Evolutionary conservation across 495 filamentous ascomycete species (phyloP).

Genomic region (Hypoxylon fragiforme): DNA sequence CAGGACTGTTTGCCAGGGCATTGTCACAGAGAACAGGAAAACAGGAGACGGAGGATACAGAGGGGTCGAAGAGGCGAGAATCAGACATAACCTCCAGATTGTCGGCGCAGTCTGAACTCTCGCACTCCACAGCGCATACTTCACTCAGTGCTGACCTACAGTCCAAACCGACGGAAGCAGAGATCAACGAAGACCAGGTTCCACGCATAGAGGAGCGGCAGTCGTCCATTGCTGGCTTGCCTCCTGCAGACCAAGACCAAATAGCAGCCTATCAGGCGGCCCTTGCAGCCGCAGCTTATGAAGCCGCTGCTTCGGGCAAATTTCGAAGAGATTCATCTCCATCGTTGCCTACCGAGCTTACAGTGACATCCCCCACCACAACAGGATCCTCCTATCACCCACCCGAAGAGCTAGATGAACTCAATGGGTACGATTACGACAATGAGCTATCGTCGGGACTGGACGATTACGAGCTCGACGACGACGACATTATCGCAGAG

Average conservation of each 20-base stretch:
- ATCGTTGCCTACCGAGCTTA: slow-evolving; percentile 51
- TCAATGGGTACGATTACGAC: slow-evolving; percentile 57
- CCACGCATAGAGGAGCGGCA: slow-evolving; percentile 24
- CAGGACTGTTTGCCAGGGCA: slow-evolving; percentile 51
- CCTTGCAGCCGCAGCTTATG: slow-evolving; percentile 75
- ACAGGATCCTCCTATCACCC: slow-evolving; percentile 41
- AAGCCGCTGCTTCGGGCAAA: slow-evolving; percentile 69
- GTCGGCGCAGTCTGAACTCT: slow-evolving; percentile 45
- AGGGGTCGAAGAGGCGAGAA: slow-evolving; percentile 40
- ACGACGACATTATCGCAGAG: slow-evolving; percentile 89
- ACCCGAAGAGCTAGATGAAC: slow-evolving; percentile 41
- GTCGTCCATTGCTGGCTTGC: slow-evolving; percentile 17
- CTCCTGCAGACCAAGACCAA: slow-evolving; percentile 54
- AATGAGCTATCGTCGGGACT: slow-evolving; percentile 51
- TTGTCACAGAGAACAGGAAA: slow-evolving; percentile 44
- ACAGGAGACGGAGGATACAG: too few species aligned
- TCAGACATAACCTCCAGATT: slow-evolving; percentile 44
- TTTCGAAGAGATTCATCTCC: slow-evolving; percentile 65
- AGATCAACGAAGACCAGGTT: slow-evolving; percentile 11
- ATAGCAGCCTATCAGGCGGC: slow-evolving; percentile 77
- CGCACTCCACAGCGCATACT: slow-evolving; percentile 43
- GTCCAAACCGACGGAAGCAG: slow-evolving; percentile 6
- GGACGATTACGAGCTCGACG: slow-evolving; percentile 68
- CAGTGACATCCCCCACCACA: slow-evolving; percentile 48
- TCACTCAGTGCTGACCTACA: slow-evolving; percentile 40